Evolutionary conservation across 2,329 filamentous ascomycete species (phyloP).

Genomic region (Phaeosphaeria sp.): DNA sequence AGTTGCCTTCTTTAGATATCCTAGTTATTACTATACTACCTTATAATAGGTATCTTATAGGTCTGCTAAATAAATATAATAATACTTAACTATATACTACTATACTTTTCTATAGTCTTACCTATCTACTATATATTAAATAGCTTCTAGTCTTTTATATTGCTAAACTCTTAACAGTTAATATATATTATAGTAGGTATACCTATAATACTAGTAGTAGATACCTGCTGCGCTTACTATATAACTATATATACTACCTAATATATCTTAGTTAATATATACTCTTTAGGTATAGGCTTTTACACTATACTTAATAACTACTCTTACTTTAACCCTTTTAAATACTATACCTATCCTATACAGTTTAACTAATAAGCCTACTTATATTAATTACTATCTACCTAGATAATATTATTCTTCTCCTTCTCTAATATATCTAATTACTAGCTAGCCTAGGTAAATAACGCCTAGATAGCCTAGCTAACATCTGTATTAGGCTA

Average conservation of each 20-base stretch:
- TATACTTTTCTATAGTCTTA: slow-evolving; percentile 12
- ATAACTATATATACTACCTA: slow-evolving; percentile 6
- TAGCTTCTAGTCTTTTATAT: slow-evolving; percentile 1
- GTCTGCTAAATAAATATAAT: slow-evolving; percentile 12
- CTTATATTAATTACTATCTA: slow-evolving; percentile 1
- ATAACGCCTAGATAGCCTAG: background rate
- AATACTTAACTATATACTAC: slow-evolving; percentile 6
- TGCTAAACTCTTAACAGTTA: slow-evolving; percentile 5
- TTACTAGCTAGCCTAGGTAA: background rate
- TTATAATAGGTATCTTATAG: slow-evolving; percentile 1
- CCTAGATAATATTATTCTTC: background rate
- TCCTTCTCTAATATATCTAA: background rate
- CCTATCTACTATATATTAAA: slow-evolving; percentile 5
- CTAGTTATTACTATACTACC: background rate
- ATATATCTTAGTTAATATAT: slow-evolving; percentile 6
- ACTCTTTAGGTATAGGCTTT: slow-evolving; percentile 3
- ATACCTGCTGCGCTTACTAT: slow-evolving; percentile 9
- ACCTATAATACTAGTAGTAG: background rate
- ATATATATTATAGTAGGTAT: slow-evolving; percentile 8
- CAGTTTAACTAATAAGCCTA: slow-evolving; percentile 3
- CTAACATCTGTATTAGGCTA: background rate
- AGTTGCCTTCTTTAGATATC: slow-evolving; percentile 1
- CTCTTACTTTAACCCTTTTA: slow-evolving; percentile 7
- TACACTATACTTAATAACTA: slow-evolving; percentile 6
- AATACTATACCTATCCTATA: slow-evolving; percentile 6